Base-by-base conservation (phyloP, 345 rosid species). In the Salix suchowensis region DNA sequence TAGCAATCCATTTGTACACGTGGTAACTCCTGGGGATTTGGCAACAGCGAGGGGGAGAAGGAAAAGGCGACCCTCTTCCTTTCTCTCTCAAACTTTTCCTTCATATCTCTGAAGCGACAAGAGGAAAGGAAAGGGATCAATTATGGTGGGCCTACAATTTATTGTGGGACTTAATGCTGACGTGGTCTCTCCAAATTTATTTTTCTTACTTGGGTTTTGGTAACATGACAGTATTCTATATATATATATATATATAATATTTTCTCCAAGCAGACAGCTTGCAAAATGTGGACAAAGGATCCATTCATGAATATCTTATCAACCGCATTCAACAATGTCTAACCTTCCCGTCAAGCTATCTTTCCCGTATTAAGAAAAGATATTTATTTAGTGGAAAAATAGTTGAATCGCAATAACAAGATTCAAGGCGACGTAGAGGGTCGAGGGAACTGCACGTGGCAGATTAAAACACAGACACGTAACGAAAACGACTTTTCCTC, bases 351-450 rank as follows among this genome's bases (percentile, higher is more conserved):
- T 73, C 9, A 68, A 39, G 42, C 30, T 84, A 86, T 73, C 81
- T 55, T 64, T 70, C 67, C 46, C 6, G 2, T 32, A 12, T 30
- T 26, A 2, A 14, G 39, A 15, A 71, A 50, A 84, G 70, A 77
- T 80, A 65, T 84, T 78, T 74, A 69, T 73, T 64, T 36, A 73
- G 15, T 0, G 67, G 19, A 65, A 78, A 71, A 65, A 48, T 13
- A 28, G 64, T 4, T 42, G 46, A 42, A 40, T 10, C 46, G 46
- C 2, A 10, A 12, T 40, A 40, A 40, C 46, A 82, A 88, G 88
- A 88, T 87, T 88, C 86, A 42, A 83, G 84, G 81, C 84, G 82
- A 75, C 77, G 23, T 67, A 12, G 8, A 28, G 37, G 15, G 21
- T 1, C 62, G 13, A 0, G 8, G 7, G 39, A 3, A 5, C 2